Base-by-base conservation (phyloP, 164 flowering plant species). In the Pachysandra terminalis region DNA sequence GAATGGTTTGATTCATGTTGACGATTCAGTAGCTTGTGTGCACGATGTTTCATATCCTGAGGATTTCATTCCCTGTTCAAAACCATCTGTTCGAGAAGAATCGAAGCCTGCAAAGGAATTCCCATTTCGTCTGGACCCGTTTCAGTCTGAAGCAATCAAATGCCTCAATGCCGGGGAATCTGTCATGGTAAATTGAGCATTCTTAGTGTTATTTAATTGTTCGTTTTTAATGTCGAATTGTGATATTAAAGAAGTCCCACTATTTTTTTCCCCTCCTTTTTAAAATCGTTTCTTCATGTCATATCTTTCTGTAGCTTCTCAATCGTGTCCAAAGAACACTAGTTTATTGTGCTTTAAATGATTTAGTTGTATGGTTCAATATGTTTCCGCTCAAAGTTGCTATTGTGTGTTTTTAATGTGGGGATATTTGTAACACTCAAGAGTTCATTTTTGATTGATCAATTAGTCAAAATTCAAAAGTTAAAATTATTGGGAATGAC, bases 11-110 rank as follows among this genome's bases (percentile, higher is more conserved):
- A 41, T 19, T 12, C n/a, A 9, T 45, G 26, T 9, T 1, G 86
- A 77, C 3, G 88, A 84, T 37, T 65, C 80, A 0, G 82, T 90
- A 6, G 86, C 93, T 0, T 93, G 98, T 58, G 40, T 91, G 17
- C 98, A 93, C 67, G 93, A 96, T 23, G 96, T 91, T 7, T 91
- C 97, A 0, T 93, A 89, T 66, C 98, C 99, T 0, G 86, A 81
- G 17, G 81, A 81, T 13, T 95, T 81, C 67, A 72, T 68, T 37
- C 81, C 80, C 48, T 67, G 68, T 15, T 0, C 73, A 23, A 17
- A 74, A 0, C 22, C 63, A 10, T 35, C 67, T 13, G 22, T 35
- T 61, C 21, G n/a, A 37, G 54, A 70, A 51, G 55, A 80, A 1
- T 45, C 70, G 2, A 78, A 73, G 57, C 98, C 99, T 0, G 98